Base-by-base conservation (phyloP, 306 rosid genomes). In the Aeschynomene evenia region DNA sequence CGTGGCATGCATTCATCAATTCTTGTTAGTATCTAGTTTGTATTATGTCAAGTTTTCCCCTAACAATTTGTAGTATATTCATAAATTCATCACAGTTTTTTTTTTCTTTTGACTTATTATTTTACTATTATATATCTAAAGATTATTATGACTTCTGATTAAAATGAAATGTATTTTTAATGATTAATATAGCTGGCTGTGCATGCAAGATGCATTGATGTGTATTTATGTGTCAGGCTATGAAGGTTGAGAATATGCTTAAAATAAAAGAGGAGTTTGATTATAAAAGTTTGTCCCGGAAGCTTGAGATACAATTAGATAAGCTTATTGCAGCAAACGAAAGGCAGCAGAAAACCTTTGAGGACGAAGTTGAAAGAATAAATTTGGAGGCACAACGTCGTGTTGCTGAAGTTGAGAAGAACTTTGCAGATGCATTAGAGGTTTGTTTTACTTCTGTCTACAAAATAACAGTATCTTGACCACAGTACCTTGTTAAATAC, bases 201-300 rank as follows among this genome's bases (percentile, higher is more conserved):
- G 15, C 56, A 11, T 67, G 43, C 70, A 33, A 52, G 15, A 78
- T 52, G 22, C 63, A 31, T 68, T 37, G 45, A 65, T 76, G 64
- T 68, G 66, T 31, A 40, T 37, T 74, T 78, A 42, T 70, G 49
- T 74, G 6, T 75, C 78, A 75, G 97, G 96, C 97, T 52, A 94
- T 91, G 99, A 94, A 94, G 87, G 99, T 94, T 71, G 96, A 94
- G 78, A 94, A 94, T 69, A 91, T 94, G 96, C 83, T 88, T 81
- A 94, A 84, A 77, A 94, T 94, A 72, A 94, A 94, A 78, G 99
- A 94, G 80, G 99, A 94, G 79, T 94, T 94, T 83, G 99, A 91
- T 83, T 91, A 91, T 85, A 94, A 91, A 86, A 89, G 99, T 72
- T 83, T 94, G 84, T 89, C 96, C 11, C 85, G 94, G 52, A 94